A percentile compares a stretch with the other conserved stretches of the same genome.
Conservation (phyloP, 257 asterid species). For the Euphrasia confusa region DNA sequence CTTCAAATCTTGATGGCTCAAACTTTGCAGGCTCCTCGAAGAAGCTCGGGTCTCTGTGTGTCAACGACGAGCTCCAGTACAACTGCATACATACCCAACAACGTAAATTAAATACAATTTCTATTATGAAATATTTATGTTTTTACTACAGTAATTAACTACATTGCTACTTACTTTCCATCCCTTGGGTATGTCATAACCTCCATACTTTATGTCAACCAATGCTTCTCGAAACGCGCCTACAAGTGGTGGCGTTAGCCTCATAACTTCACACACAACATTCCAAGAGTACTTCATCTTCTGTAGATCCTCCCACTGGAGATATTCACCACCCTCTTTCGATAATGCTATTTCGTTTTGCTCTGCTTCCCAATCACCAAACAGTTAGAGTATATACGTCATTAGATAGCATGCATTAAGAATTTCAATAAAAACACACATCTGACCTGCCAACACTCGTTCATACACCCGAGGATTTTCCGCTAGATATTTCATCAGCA, state of each 20-base stretch:
- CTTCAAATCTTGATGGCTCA: constrained; percentile 67
- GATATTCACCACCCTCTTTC: constrained; percentile 41
- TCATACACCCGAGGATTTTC: constrained; percentile 44
- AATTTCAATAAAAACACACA: background rate
- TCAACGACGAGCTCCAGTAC: constrained; percentile 48
- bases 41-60: constrained; percentile 41
- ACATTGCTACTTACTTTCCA: constrained; percentile 54
- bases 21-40: constrained; percentile 31
- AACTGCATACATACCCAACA: constrained; percentile 30
- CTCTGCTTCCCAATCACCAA: constrained; percentile 36
- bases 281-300: constrained; percentile 86
- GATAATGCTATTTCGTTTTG: constrained; percentile 51
- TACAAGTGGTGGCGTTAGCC: constrained; percentile 51
- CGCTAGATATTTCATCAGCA: constrained; percentile 41
- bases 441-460: constrained; percentile 38
- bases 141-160: no score
- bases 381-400: background rate
- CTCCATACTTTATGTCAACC: constrained; percentile 51
- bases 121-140: no score
- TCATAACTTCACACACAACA: constrained; percentile 52
- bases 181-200: constrained; percentile 76
- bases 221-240: constrained; percentile 68
- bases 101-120: no score
- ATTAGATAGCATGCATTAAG: no score
- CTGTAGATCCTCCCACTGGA: constrained; percentile 77